Evolutionary conservation across 495 filamentous ascomycete species (phyloP).

Genomic region (Cudoniella acicularis): DNA sequence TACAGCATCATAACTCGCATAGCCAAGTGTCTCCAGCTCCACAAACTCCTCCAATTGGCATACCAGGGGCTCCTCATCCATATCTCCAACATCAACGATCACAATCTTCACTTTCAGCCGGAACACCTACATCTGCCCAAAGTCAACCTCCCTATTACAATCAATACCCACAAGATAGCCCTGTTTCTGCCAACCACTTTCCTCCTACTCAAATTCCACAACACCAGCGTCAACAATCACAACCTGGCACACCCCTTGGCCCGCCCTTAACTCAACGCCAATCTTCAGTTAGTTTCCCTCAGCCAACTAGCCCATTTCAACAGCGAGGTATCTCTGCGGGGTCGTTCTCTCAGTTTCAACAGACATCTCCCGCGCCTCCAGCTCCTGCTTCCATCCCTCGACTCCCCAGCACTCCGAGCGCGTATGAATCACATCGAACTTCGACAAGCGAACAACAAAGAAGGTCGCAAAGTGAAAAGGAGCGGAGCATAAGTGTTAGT

Average conservation of each 20-base stretch:
- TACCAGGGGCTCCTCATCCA: constrained; percentile 37
- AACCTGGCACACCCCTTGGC: constrained; percentile 53
- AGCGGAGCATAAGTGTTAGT: constrained; percentile 59
- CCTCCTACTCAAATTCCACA: constrained; percentile 38
- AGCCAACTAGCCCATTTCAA: constrained; percentile 52
- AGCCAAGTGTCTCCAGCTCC: constrained; percentile 37
- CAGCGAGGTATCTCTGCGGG: constrained; percentile 38
- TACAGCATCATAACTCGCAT: constrained; percentile 34
- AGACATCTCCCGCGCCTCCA: constrained; percentile 37
- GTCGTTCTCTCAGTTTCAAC: constrained; percentile 29
- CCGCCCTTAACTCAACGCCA: constrained; percentile 42
- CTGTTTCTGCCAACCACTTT: constrained; percentile 41
- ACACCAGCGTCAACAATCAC: constrained; percentile 40
- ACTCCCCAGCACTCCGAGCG: constrained; percentile 40
- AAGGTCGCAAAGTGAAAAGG: constrained; percentile 48
- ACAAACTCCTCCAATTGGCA: constrained; percentile 47
- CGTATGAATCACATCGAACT: constrained; percentile 24
- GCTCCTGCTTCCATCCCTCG: constrained; percentile 22
- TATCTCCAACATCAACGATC: constrained; percentile 42
- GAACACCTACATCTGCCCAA: constrained; percentile 53
- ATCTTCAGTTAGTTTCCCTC: constrained; percentile 36
- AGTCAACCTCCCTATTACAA: constrained; percentile 48
- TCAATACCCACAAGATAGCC: constrained; percentile 50
- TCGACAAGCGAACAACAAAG: constrained; percentile 32
- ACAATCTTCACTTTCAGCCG: constrained; percentile 47